A percentile compares a stretch with the other conserved stretches of the same genome.
phyloP scores from a whole-genome alignment of 2,329 filamentous ascomycete genomes.

The Colletotrichum sp. region DNA sequence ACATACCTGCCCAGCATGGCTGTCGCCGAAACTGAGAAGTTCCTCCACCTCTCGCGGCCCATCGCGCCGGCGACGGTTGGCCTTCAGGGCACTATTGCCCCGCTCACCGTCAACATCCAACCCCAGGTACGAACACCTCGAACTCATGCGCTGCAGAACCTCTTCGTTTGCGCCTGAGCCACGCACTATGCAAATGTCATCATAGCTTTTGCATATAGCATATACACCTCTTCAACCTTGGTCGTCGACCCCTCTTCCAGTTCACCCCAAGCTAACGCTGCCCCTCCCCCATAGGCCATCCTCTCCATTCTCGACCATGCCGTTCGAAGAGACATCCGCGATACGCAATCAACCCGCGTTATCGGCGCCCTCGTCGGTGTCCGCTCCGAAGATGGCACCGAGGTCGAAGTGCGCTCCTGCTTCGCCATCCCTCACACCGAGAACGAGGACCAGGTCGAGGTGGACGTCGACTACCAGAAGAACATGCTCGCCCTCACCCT shows the following conservation, averaged over 20 bases:
- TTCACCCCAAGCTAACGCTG: background rate
- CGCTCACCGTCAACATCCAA: slow-evolving; percentile 92
- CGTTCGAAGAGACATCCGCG: slow-evolving; percentile 77
- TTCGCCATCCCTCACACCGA: slow-evolving; percentile 99
- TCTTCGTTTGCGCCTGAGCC: background rate
- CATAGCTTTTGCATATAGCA: background rate
- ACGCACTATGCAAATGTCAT: background rate
- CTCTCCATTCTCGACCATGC: slow-evolving; percentile 92
- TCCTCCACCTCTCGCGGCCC: slow-evolving; percentile 93
- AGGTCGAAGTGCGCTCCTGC: slow-evolving; percentile 93
- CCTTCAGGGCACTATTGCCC: slow-evolving; percentile 84
- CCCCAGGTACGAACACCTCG: slow-evolving; percentile 73
- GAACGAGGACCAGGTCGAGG: slow-evolving; percentile 97
- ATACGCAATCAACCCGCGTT: slow-evolving; percentile 88
- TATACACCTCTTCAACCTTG: background rate
- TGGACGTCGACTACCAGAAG: slow-evolving; percentile 99
- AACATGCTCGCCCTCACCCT: slow-evolving; percentile 96
- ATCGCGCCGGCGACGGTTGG: slow-evolving; percentile 82
- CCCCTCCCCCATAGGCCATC: slow-evolving; percentile 54
- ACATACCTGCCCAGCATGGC: slow-evolving; percentile 71
- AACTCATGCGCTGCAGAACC: slow-evolving; percentile 1
- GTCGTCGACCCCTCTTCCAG: background rate
- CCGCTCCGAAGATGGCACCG: slow-evolving; percentile 94
- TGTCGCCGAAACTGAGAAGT: slow-evolving; percentile 73
- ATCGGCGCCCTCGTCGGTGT: slow-evolving; percentile 95